A percentile compares a stretch with the other conserved stretches of the same genome.
Evolutionary conservation across 208 protist species (phyloP).

Genomic region (Acanthamoeba divionensis): DNA sequence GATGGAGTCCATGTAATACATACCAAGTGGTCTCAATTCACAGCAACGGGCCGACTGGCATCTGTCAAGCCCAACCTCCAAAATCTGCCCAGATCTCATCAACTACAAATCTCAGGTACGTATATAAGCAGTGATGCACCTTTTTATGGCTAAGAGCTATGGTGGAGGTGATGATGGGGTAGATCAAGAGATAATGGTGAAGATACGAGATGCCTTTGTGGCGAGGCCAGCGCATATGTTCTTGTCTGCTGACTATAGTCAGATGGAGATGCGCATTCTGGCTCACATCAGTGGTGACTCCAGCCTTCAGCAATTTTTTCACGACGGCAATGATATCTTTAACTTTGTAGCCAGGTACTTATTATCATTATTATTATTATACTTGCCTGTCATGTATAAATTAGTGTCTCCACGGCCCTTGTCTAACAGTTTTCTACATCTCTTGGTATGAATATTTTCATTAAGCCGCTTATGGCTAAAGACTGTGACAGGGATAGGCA

Average conservation of each 20-base stretch:
- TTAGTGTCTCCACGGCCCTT: no score
- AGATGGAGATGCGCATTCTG: constrained; percentile 50
- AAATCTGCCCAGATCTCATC: constrained; percentile 9
- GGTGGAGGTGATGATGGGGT: not conserved
- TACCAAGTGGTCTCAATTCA: not conserved
- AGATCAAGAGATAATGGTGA: not conserved
- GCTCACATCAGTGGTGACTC: constrained; percentile 13
- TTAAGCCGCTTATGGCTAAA: constrained; percentile 7
- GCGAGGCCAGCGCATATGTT: not conserved
- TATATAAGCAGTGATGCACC: no score
- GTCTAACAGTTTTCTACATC: no score
- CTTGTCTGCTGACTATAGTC: constrained; percentile 31
- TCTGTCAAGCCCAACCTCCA: constrained; percentile 41
- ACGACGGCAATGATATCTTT: constrained; percentile 26
- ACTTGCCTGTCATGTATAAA: not conserved
- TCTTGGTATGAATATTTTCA: no score
- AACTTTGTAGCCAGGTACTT: constrained; percentile 22
- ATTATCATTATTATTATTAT: not conserved
- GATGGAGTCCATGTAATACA: not conserved
- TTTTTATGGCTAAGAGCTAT: no score
- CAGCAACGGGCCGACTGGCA: constrained; percentile 20
- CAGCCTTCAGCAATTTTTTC: not conserved
- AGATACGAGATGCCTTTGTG: constrained; percentile 2
- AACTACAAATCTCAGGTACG: no score
- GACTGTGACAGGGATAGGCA: not conserved